Base-by-base conservation (phyloP, 108 stramenopile species). In the Discostella stelligeroides region DNA sequence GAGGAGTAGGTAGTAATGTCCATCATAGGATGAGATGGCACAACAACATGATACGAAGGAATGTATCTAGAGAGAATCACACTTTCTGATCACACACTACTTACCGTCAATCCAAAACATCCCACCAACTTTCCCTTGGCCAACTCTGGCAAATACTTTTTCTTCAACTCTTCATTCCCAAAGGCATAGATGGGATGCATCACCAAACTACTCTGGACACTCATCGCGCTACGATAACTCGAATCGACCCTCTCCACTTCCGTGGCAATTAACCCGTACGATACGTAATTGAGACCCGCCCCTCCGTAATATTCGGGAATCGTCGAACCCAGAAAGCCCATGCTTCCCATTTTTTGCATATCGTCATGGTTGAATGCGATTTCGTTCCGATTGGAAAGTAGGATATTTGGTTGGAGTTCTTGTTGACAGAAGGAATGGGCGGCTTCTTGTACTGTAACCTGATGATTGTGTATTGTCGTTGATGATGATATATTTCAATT, bases 171-270 rank as follows among this genome's bases (percentile, higher is more conserved):
- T 60, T 98, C 95, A 17, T 75, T 81, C 34, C 95, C 97, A 69
- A 92, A 98, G 13, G 86, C 84, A 69, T 92, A 93, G 58, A 98
- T 98, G 60, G 98, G 98, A 79, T 92, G 86, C 98, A 98, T 98
- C 20, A 98, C 98, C 55, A 98, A 68, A 8, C 87, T 89, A 13
- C 83, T 86, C 76, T 98, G 98, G 17, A 98, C 98, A 47, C 85
- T 86, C 95, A 98, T 92, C 39, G 94, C 94, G 17, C 89, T 91
- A 7, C 98, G 76, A 72, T 97, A 98, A 48, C 79, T 81, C 5
- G 92, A 94, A 78, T 98, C 98, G 10, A 95, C 89, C 12, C 86
- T 58, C 70, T 96, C 97, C 9, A 95, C 91, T 54, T 94, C 95
- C 14, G 81, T 80, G 20, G 96, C 91, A 34, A 98, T 78, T 14